Base-by-base conservation (phyloP, 2,329 filamentous ascomycete genomes). In the Xylariaceae sp. region DNA sequence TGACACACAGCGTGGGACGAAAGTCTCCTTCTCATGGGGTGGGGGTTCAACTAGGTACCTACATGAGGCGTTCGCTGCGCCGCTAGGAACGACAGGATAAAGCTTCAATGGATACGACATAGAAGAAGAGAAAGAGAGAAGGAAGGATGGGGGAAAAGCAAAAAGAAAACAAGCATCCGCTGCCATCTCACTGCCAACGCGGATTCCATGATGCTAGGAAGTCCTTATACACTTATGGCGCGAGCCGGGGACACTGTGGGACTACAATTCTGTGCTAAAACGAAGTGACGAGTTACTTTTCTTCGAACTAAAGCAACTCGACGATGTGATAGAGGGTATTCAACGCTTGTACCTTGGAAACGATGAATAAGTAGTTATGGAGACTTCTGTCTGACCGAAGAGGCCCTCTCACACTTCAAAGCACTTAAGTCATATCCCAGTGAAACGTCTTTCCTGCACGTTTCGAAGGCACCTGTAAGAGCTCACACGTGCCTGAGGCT, bases 321-420 rank as follows among this genome's bases (percentile, higher is more conserved):
- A 54, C 41, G 49, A 50, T 48, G 48, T 57, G 50, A 55, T 57
- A 40, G 48, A 46, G 53, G 49, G 52, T 41, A 50, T 52, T 58
- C 43, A 47, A 48, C 45, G 42, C 41, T 48, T 56, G 50, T 61
- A 42, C 51, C 40, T 60, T 48, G 52, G 50, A 52, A 51, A 47
- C 40, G 48, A 19, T 26, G 41, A 26, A 26, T 9, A n/a, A 48
- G 43, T 32, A 44, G 20, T 40, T 32, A 32, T 44, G 47, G 18
- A 40, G 32, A 40, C 29, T 23, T 44, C 54, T 40, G 37, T 51
- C 53, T 46, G 26, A 43, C 26, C 20, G 4, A 26, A 23, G 42
- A 16, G 37, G 23, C 16, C 40, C 40, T 23, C 19, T 48, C 43
- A 19, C 5, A 45, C 23, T 19, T 37, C 32, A 29, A 47, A 26